These are phyloP conservation scores for Leccinellum albellum DNA, from an alignment of 768 basidiomycete genomes.

Conservation along the genomic window DNA sequence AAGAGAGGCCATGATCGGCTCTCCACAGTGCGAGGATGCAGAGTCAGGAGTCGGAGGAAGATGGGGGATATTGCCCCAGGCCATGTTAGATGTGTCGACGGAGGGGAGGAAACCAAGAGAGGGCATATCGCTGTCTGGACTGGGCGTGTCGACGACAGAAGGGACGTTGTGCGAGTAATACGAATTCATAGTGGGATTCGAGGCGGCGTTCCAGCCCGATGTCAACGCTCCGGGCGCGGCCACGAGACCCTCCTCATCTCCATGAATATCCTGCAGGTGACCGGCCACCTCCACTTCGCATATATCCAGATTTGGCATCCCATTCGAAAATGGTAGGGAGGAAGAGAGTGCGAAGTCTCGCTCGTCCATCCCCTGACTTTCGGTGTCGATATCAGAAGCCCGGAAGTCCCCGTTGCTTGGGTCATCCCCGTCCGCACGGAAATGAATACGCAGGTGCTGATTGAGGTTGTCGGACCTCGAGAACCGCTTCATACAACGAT, in stretches of 20 bases:
- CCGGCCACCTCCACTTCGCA: slow-evolving; percentile 62
- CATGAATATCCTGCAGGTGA: slow-evolving; percentile 50
- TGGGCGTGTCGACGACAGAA: slow-evolving; percentile 15
- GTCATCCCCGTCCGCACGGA: slow-evolving; percentile 29
- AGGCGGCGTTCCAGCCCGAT: slow-evolving; percentile 12
- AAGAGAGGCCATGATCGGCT: slow-evolving; percentile 39
- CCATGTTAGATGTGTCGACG: slow-evolving; percentile 23
- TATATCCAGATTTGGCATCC: slow-evolving; percentile 46
- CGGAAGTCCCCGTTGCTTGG: slow-evolving; percentile 26
- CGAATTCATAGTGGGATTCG: slow-evolving; percentile 15
- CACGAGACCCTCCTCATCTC: slow-evolving; percentile 56
- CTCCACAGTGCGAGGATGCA: slow-evolving; percentile 33
- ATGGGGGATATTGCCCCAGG: slow-evolving; percentile 22
- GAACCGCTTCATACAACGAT: slow-evolving; percentile 75
- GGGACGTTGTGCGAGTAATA: slow-evolving; percentile 23
- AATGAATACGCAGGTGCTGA: slow-evolving; percentile 83
- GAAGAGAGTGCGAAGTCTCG: slow-evolving; percentile 21
- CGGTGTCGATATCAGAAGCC: slow-evolving; percentile 27
- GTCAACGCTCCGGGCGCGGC: slow-evolving; percentile 26
- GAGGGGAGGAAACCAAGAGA: slow-evolving; percentile 19
- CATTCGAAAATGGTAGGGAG: slow-evolving; percentile 27
- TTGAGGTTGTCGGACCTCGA: slow-evolving; percentile 85
- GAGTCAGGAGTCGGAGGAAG: slow-evolving; percentile 17
- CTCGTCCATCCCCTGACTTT: slow-evolving; percentile 37
- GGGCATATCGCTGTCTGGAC: slow-evolving; percentile 17